These are phyloP conservation scores for Lactarius sp. DNA, from an alignment of 768 basidiomycete species.

Conservation along the genomic window DNA sequence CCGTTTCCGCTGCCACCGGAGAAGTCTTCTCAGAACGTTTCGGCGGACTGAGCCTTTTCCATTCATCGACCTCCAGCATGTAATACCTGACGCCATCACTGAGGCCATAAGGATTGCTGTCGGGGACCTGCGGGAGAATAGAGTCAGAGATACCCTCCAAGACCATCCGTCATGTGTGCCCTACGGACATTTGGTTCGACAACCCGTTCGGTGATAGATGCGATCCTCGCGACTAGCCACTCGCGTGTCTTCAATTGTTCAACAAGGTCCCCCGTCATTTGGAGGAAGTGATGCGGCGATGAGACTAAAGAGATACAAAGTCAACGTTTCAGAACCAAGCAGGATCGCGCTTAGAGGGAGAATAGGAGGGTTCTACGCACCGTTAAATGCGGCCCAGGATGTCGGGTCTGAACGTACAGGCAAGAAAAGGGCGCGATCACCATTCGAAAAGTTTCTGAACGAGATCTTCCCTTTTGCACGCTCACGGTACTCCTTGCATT, in stretches of 20 bases:
- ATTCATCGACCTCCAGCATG: constrained; percentile 88
- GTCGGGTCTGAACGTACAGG: constrained; percentile 87
- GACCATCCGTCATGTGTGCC: not conserved
- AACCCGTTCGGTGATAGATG: constrained; percentile 79
- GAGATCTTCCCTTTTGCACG: constrained; percentile 92
- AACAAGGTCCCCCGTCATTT: constrained; percentile 74
- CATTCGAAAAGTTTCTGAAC: constrained; percentile 89
- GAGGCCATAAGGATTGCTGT: constrained; percentile 79
- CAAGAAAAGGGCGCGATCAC: constrained; percentile 90
- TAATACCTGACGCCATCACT: constrained; percentile 88
- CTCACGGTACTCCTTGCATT: constrained; percentile 91
- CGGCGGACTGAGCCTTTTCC: constrained; percentile 60
- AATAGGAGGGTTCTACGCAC: constrained; percentile 38
- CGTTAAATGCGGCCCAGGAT: constrained; percentile 97
- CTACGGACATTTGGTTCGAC: constrained; percentile 67
- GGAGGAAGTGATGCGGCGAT: constrained; percentile 94
- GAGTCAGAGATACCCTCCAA: constrained; percentile 7
- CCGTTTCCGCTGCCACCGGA: not conserved
- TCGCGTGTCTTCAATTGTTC: constrained; percentile 88
- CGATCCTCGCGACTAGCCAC: constrained; percentile 92
- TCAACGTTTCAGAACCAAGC: not conserved
- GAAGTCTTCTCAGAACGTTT: not conserved
- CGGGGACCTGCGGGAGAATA: constrained; percentile 53
- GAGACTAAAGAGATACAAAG: constrained; percentile 55
- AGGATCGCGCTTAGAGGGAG: not conserved